phyloP scores from a whole-genome alignment of 108 stramenopile genomes.

The Cyclostephanos invisitatus region DNA sequence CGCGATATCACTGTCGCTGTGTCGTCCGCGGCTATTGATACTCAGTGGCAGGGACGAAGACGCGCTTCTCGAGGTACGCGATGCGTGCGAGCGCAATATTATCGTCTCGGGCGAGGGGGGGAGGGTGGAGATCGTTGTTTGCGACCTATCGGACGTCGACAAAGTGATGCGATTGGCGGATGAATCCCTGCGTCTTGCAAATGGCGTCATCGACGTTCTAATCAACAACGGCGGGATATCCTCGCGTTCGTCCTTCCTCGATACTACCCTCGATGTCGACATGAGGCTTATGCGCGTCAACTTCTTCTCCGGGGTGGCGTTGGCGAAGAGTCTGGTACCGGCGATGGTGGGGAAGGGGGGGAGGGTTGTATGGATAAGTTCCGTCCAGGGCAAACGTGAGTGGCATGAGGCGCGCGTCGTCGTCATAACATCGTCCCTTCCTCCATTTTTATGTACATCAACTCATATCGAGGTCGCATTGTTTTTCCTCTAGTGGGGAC shows the following conservation, averaged over 20 bases:
- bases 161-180: conserved; percentile 53
- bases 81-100: conserved; percentile 47
- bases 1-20: conserved; percentile 58
- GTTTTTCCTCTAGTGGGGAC: conserved; percentile 64
- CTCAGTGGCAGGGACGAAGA: conserved; percentile 62
- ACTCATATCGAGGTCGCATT: too few species aligned
- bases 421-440: neutral
- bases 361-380: conserved; percentile 74
- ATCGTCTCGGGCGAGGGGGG: conserved; percentile 1
- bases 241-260: conserved; percentile 70
- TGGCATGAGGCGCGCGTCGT: neutral
- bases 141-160: conserved; percentile 58
- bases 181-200: conserved; percentile 14
- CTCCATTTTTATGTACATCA: neutral
- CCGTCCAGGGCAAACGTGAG: conserved; percentile 71
- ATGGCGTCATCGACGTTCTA: conserved; percentile 65
- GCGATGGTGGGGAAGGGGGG: conserved; percentile 63
- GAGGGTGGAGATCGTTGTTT: conserved; percentile 45
- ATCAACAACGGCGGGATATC: conserved; percentile 86
- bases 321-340: conserved; percentile 73
- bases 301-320: conserved; percentile 69
- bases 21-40: conserved; percentile 50
- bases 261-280: conserved; percentile 74
- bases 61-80: conserved; percentile 51
- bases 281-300: conserved; percentile 81